These are phyloP conservation scores for Aspergillus carbonarius DNA, from an alignment of 2,329 filamentous ascomycete genomes.

Conservation along the genomic window DNA sequence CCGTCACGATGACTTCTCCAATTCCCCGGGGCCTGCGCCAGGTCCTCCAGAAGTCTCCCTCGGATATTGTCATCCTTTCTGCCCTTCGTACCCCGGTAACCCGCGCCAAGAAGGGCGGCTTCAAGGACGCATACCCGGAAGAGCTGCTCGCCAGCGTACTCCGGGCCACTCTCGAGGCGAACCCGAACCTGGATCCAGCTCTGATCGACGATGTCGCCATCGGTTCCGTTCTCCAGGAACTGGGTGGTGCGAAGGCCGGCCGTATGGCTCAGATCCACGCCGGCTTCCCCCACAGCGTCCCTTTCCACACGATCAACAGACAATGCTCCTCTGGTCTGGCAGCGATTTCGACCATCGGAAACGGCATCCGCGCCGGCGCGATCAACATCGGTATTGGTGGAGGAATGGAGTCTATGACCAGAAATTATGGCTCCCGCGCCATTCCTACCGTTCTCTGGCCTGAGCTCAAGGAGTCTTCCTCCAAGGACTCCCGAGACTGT, in stretches of 20 bases:
- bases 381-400: constrained; percentile 76
- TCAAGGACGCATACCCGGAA: constrained; percentile 88
- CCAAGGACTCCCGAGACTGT: constrained; percentile 75
- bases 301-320: constrained; percentile 84
- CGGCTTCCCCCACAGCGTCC: constrained; percentile 69
- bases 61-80: constrained; percentile 84
- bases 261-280: constrained; percentile 88
- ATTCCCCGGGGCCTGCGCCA: constrained; percentile 67
- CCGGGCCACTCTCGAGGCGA: constrained; percentile 67
- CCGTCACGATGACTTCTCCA: constrained; percentile 44
- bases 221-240: constrained; percentile 85
- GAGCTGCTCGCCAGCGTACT: constrained; percentile 69
- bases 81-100: constrained; percentile 87
- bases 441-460: constrained; percentile 82
- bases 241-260: constrained; percentile 85
- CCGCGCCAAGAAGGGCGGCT: constrained; percentile 75
- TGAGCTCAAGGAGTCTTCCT: constrained; percentile 61
- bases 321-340: constrained; percentile 79
- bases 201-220: constrained; percentile 78
- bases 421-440: constrained; percentile 82
- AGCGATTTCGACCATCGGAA: constrained; percentile 71
- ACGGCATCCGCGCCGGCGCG: constrained; percentile 70
- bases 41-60: constrained; percentile 74
- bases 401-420: constrained; percentile 95
- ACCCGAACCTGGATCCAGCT: constrained; percentile 69